phyloP scores from a whole-genome alignment of 1,284 basidiomycete species.

The Leccinum huronense region DNA sequence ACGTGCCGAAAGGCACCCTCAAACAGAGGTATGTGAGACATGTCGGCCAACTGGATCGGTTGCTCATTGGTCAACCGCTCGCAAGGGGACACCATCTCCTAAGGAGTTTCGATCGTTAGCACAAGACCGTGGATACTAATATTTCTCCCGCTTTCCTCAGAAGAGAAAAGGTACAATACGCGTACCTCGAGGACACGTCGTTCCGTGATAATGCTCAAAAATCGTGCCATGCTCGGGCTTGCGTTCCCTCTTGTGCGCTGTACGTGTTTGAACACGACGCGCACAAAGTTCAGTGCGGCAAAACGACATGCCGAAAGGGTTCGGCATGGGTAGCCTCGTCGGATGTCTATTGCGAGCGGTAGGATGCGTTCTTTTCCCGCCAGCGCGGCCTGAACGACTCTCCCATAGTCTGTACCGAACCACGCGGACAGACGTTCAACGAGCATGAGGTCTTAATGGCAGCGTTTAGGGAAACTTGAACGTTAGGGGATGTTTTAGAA shows the following conservation, averaged over 20 bases:
- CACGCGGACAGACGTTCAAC: slow-evolving; percentile 16
- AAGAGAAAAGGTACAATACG: background rate
- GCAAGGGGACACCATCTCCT: slow-evolving; percentile 25
- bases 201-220: slow-evolving; percentile 16
- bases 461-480: too few species aligned
- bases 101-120: slow-evolving; percentile 8
- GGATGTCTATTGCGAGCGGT: slow-evolving; percentile 12
- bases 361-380: slow-evolving; percentile 29
- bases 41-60: slow-evolving; percentile 20
- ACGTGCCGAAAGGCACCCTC: slow-evolving; percentile 21
- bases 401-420: slow-evolving; percentile 12
- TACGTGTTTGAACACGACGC: slow-evolving; percentile 40
- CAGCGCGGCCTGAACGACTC: slow-evolving; percentile 23
- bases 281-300: slow-evolving; percentile 28
- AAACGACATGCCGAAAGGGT: slow-evolving; percentile 22
- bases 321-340: slow-evolving; percentile 10
- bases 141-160: background rate
- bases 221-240: slow-evolving; percentile 32
- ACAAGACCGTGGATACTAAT: background rate
- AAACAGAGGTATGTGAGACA: slow-evolving; percentile 27
- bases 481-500: background rate
- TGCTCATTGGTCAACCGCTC: slow-evolving; percentile 12
- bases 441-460: slow-evolving; percentile 15
- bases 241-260: slow-evolving; percentile 31
- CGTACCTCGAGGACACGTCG: slow-evolving; percentile 23